Conservation (phyloP, 148 eudicot genomes). For the Fallopia convolvulus region DNA sequence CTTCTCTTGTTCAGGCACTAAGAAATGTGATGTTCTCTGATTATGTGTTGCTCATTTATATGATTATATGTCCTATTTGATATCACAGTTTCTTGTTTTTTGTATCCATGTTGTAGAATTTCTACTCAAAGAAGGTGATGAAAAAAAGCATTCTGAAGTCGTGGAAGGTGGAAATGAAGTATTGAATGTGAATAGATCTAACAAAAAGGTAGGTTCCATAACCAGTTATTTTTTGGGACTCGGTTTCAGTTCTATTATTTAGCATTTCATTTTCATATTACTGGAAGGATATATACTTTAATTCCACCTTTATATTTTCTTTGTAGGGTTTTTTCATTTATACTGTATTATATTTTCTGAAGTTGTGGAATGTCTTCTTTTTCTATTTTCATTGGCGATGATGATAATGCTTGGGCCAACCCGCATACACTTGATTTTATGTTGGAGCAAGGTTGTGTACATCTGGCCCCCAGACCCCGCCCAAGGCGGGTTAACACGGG, state of each 20-base stretch:
- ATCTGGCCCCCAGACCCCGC: too few relatives aligned
- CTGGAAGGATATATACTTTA: neutral
- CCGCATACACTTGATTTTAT: too few relatives aligned
- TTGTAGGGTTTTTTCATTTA: neutral
- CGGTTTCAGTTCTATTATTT: conserved; percentile 6
- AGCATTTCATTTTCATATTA: neutral
- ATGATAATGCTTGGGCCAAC: too few relatives aligned
- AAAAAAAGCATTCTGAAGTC: conserved; percentile 21
- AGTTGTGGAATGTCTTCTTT: too few relatives aligned
- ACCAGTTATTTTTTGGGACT: neutral
- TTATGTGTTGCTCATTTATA: neutral
- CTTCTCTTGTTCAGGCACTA: neutral
- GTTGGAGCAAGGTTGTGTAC: too few relatives aligned
- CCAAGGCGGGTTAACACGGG: too few relatives aligned
- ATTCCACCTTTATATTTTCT: neutral
- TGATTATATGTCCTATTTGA: neutral
- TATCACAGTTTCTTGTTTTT: neutral
- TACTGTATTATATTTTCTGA: too few relatives aligned
- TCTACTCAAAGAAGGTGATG: conserved; percentile 36
- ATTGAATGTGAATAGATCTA: conserved; percentile 24
- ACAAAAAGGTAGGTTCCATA: conserved; percentile 27
- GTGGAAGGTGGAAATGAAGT: conserved; percentile 23
- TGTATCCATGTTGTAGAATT: conserved; percentile 32
- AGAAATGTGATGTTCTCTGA: neutral
- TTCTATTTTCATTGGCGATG: too few relatives aligned